Base-by-base conservation (phyloP, 495 filamentous ascomycete species). In the Aspergillus sclerotioniger region DNA sequence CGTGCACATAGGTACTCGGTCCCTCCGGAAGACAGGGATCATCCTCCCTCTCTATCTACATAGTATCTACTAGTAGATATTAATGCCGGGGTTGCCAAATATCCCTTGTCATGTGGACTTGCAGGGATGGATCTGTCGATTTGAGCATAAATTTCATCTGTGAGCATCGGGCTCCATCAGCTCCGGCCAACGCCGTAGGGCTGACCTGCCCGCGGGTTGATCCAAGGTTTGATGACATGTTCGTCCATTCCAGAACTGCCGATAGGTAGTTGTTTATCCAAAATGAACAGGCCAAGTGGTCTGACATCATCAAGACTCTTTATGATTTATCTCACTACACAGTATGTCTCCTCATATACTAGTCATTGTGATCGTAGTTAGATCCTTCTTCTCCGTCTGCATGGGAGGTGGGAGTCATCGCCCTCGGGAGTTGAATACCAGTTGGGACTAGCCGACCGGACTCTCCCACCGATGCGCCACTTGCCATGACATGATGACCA, bases 161-260 rank as follows among this genome's bases (percentile, higher is more conserved):
- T 7, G 37, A 15, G 9, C n/a, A 6, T n/a, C 12, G 37, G 37
- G 13, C 37, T 41, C 37, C 13, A 41, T 41, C 5, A 41, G n/a
- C 37, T 41, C 47, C 47, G 31, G 47, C 16, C 20, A 16, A 17
- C n/a, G 15, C 47, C 25, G 28, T 50, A 50, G 47, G 47, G 47
- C 47, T 50, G 47, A 50, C 47, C n/a, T 50, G 25, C 31, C 13
- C 10, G 46, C 7, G 3, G 46, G 46, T 25, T 28, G 17, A 29
- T 28, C 28, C 20, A 49, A 28, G 13, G 46, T 8, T 49, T 49
- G 20, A 28, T 25, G 46, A 20, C 13, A 29, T 19, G 21, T 4
- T 28, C 28, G 12, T 31, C 47, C 28, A 28, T 50, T 50, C 47
- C 47, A n/a, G 46, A 49, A 49, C 46, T 6, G 21, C 20, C 46